These are phyloP conservation scores for Heliocybe sulcata DNA, from an alignment of 1,284 basidiomycete species.

Conservation along the genomic window DNA sequence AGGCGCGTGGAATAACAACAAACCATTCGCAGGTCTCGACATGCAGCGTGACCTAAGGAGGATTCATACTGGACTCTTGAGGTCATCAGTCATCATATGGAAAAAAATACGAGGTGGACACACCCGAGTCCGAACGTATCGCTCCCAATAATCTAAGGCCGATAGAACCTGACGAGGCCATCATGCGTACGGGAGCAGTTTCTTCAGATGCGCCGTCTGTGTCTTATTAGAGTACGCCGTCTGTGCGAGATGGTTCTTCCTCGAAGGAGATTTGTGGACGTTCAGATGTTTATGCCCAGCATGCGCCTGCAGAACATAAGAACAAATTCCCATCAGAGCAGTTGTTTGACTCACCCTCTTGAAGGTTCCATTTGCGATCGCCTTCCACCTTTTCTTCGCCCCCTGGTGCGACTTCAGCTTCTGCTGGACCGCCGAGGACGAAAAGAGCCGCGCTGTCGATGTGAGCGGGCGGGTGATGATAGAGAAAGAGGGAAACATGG, in stretches of 20 bases:
- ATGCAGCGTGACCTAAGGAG: too few relatives aligned
- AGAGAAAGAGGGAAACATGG: constrained; percentile 2
- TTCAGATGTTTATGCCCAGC: constrained; percentile 70
- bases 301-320: constrained; percentile 38
- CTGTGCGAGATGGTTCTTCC: constrained; percentile 58
- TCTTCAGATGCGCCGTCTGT: constrained; percentile 61
- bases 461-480: constrained; percentile 13
- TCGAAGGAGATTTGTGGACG: constrained; percentile 51
- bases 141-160: neutral
- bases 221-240: constrained; percentile 57
- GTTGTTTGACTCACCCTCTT: constrained; percentile 53
- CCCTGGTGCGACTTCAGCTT: constrained; percentile 76
- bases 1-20: neutral
- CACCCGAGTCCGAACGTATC: neutral
- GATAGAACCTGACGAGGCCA: constrained; percentile 19
- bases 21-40: neutral
- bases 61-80: too few relatives aligned
- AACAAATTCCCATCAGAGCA: neutral
- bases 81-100: too few relatives aligned
- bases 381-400: constrained; percentile 76
- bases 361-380: constrained; percentile 62
- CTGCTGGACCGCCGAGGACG: constrained; percentile 21
- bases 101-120: too few relatives aligned
- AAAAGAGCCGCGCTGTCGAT: constrained; percentile 20
- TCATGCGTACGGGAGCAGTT: constrained; percentile 61